Evolutionary conservation across 495 filamentous ascomycete species (phyloP), one percentile per base, ranked within the genome.

Genomic region (Talaromyces ruber): DNA sequence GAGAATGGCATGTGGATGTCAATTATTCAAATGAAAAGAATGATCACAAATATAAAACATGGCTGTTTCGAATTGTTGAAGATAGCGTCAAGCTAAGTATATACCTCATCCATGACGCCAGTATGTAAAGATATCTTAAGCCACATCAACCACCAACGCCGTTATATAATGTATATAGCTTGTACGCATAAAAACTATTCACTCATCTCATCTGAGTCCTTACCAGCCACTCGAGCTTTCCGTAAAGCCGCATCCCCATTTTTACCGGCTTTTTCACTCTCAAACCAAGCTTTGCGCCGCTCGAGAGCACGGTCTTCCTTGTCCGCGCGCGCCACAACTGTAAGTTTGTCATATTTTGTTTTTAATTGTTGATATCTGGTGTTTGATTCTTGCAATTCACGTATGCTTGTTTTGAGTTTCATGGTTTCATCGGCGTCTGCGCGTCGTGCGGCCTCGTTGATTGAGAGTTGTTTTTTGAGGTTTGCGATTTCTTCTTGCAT

Each of bases 271-370:
- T 77, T 79, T 65, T 79, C 77, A 6, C 74, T 76, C 16, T 76
- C 74, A 58, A 80, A 74, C 76, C 76, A 80, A 18, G 74, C 76
- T 65, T 79, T 70, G 43, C 77, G 71, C 37, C 67, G 68, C 37
- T 71, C 71, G 5, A 66, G 65, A 53, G 75, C 75, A 22, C 70
- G 75, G 30, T 72, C 74, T 58, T 79, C 75, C 59, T 76, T 79
- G 63, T 71, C 74, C 58, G 75, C 76, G 64, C 72, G 72, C 3
- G 72, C 71, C 50, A 66, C 63, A 43, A 74, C 63, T 61, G 72
- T 76, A 39, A 76, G 70, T 37, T 62, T 67, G 47, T 75, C 72
- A 24, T 71, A 65, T 18, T 67, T 67, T 58, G 72, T 74, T 64
- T 77, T 74, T 60, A 74, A 77, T 57, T 70, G 69, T 37, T 80